Evolutionary conservation across 805 yeast genomes (phyloP), one percentile per base, ranked within the genome.

Genomic region (Yarrowia porcina): DNA sequence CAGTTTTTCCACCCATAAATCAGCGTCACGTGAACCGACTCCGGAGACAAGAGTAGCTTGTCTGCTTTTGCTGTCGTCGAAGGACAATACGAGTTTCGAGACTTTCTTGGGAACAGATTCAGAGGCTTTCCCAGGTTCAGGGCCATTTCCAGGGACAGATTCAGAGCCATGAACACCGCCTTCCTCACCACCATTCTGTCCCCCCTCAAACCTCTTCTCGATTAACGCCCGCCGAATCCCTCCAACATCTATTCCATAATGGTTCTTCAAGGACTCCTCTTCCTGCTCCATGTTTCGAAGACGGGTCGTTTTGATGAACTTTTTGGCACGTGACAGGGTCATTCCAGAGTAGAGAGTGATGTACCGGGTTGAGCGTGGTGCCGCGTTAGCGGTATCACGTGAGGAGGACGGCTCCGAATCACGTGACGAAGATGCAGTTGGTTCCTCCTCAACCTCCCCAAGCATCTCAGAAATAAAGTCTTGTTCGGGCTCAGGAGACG

Each of bases 1-100:
- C 17, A 56, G n/a, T 4, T 39, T 56, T 28, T 56, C 61, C 1
- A 56, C 61, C 61, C 61, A 56, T 2, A 56, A 12, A 6, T 56
- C 13, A 2, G 33, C 2, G 59, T 36, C 59, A 12, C 44, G 36
- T 18, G 59, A 13, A 1, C 59, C 59, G 7, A 52, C 23, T 9
- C 59, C 59, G 12, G 17, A 3, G 8, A 12, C 2, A 12, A 25
- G 15, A 10, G 33, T 27, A 11, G 30, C 45, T 5, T n/a, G 2
- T 20, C 44, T 21, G 18, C 6, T 17, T 18, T 10, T 18, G 2
- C 21, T 17, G 23, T 36, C 21, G 18, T 10, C 13, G 11, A 36
- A 36, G 4, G 21, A 12, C n/a, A n/a, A n/a, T n/a, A n/a, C n/a
- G n/a, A n/a, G n/a, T n/a, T n/a, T n/a, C n/a, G n/a, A n/a, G n/a